A percentile compares a stretch with the other conserved stretches of the same genome.
Conservation (phyloP, 306 rosid genomes). For the Vigna unguiculata region DNA sequence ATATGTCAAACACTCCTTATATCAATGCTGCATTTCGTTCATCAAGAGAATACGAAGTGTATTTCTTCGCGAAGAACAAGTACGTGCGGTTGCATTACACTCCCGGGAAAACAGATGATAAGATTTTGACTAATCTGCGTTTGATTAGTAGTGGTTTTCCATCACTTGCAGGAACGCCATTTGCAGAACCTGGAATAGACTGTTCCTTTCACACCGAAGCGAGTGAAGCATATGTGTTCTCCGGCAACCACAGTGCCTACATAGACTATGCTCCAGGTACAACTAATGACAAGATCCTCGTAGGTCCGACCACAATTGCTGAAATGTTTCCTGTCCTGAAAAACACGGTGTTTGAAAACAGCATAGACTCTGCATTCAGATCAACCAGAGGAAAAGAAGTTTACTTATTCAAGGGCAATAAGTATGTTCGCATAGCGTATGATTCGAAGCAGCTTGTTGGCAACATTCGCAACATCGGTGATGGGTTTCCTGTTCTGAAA, state of each 20-base stretch:
- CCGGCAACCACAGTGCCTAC: not conserved
- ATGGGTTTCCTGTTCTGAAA: too few relatives aligned
- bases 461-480: too few relatives aligned
- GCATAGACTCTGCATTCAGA: slow-evolving; percentile 2
- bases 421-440: not conserved
- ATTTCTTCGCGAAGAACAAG: not conserved
- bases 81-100: not conserved
- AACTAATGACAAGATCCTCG: not conserved
- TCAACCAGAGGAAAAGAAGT: not conserved
- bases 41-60: not conserved
- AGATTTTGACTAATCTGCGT: not conserved
- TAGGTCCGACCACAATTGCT: not conserved
- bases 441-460: too few relatives aligned
- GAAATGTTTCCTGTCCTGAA: not conserved
- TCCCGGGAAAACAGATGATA: not conserved
- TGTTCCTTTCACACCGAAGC: not conserved
- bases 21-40: not conserved
- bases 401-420: not conserved
- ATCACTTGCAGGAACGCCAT: not conserved
- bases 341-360: not conserved
- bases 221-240: not conserved
- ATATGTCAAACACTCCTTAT: too few relatives aligned
- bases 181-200: slow-evolving; percentile 2
- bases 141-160: not conserved
- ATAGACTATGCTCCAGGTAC: not conserved